These are phyloP conservation scores for Syzygium oleosum DNA, from an alignment of 345 rosid genomes.

Conservation along the genomic window DNA sequence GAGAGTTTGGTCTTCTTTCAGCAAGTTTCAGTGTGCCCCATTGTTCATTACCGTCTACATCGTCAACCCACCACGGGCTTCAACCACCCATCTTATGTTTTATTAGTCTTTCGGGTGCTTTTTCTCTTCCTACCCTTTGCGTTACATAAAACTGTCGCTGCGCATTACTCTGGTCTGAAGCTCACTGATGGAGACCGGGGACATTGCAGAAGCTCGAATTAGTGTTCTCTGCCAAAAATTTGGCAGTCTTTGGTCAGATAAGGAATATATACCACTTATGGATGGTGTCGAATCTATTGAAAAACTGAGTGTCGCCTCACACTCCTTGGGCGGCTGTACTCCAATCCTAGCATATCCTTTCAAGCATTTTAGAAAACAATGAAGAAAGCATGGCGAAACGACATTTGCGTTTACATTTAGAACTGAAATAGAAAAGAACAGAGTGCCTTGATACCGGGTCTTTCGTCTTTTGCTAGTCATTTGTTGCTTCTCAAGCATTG, in stretches of 20 bases:
- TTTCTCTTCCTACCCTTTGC: neutral
- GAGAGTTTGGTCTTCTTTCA: neutral
- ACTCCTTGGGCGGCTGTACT: neutral
- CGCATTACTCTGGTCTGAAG: neutral
- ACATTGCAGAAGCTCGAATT: neutral
- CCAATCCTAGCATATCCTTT: neutral
- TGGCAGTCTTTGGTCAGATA: neutral
- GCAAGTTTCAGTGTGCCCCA: neutral
- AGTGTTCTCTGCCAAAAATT: neutral
- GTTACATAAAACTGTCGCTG: neutral
- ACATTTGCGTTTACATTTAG: neutral
- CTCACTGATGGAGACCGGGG: neutral
- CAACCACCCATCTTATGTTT: neutral
- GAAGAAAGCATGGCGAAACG: neutral
- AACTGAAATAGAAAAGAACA: neutral
- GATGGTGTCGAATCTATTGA: neutral
- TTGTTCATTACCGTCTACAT: neutral
- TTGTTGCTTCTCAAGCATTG: neutral
- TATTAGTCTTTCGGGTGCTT: neutral
- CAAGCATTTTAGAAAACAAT: neutral
- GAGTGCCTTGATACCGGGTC: neutral
- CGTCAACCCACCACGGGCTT: neutral
- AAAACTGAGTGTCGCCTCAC: neutral
- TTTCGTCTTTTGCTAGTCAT: neutral
- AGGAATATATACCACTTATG: neutral